These are phyloP conservation scores for Sporobolomyces pararoseus DNA, from an alignment of 768 basidiomycete genomes.

Conservation along the genomic window DNA sequence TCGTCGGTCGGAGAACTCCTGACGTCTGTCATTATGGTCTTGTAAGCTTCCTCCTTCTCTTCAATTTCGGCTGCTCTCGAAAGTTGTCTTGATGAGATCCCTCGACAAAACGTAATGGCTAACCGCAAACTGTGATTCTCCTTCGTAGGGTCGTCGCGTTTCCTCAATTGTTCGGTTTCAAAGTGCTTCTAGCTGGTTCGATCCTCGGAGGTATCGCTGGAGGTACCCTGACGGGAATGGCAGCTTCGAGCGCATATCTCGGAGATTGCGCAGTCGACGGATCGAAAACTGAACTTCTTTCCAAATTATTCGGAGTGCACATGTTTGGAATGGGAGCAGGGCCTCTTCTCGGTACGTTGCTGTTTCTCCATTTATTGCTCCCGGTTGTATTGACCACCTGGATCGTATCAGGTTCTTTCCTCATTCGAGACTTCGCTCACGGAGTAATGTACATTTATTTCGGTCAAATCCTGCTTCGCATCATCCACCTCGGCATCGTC, in stretches of 20 bases:
- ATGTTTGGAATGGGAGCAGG: conserved; percentile 15
- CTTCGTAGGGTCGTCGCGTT: conserved; percentile 9
- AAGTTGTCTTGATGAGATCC: too few species aligned
- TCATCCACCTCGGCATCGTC: neutral
- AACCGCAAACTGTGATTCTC: too few species aligned
- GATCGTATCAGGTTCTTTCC: conserved; percentile 2
- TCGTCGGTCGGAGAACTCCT: neutral
- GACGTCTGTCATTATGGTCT: neutral
- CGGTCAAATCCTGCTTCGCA: neutral
- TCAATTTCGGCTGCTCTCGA: too few species aligned
- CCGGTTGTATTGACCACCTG: neutral
- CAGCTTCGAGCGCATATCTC: conserved; percentile 16
- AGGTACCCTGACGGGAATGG: conserved; percentile 19
- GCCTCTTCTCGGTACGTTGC: conserved; percentile 10
- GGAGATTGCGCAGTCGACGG: conserved; percentile 18
- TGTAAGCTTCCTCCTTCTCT: neutral
- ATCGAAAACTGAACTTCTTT: conserved; percentile 22
- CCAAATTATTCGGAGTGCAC: neutral
- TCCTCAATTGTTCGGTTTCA: conserved; percentile 4
- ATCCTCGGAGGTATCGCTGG: conserved; percentile 8
- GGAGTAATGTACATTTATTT: neutral
- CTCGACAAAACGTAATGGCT: too few species aligned
- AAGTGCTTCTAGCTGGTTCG: neutral
- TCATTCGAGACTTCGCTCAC: neutral
- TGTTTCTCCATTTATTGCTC: too few species aligned